Base-by-base conservation (phyloP, 2,329 filamentous ascomycete genomes). In the Pseudocercospora cruenta region DNA sequence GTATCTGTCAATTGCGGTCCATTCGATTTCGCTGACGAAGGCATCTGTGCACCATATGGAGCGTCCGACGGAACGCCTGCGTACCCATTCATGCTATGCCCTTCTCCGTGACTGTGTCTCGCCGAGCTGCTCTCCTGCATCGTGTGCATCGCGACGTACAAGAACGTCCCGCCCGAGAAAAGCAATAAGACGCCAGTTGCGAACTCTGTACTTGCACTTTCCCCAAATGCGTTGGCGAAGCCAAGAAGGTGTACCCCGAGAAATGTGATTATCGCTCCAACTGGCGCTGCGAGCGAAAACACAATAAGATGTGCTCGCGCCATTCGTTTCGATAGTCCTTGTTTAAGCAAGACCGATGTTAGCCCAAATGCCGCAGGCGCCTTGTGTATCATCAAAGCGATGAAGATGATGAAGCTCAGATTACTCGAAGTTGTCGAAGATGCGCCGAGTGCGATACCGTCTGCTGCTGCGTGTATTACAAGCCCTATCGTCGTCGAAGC, bases 141-240 rank as follows among this genome's bases (percentile, higher is more conserved):
- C 0, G 94, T 93, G 76, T 99, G 95, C 94, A 98, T 97, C 0
- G 95, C 95, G 51, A 99, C 95, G 75, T 98, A 97, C 90, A 99
- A 80, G 76, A 99, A 99, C 0, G 95, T 99, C 16, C 95, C 95
- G 0, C 91, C 95, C 0, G 93, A 97, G 77, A 99, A 99, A n/a
- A 98, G 82, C 8, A 99, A 82, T 51, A 98, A 82, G 84, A 97
- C 92, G 24, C 95, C 95, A 0, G 94, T 98, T 83, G 92, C 94
- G 89, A 93, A 97, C 73, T 89, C 87, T 64, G 91, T 88, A 21
- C 84, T 83, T 57, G 70, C 64, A 33, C 88, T 85, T 60, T 89
- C 87, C 61, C 83, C 84, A 47, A 83, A 80, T 2, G 82, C 79
- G 67, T 77, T 83, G 80, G 86, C 82, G 66, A 91, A 87, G 65